Evolutionary conservation across 768 basidiomycete genomes (phyloP).

Genomic region (Pleurotus ostreatus): DNA sequence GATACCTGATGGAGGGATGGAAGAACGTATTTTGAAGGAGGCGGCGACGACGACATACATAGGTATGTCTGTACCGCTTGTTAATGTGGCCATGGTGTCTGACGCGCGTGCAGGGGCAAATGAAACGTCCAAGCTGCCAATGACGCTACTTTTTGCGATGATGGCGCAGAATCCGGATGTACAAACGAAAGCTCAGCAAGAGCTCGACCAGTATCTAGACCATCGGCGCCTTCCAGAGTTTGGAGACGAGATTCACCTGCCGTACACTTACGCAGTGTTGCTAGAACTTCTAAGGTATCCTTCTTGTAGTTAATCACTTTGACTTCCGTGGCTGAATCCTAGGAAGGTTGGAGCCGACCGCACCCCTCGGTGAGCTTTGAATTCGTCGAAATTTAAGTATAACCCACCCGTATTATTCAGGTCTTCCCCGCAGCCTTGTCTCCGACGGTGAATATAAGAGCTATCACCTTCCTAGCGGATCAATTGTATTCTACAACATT

Average conservation of each 20-base stretch:
- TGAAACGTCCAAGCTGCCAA: slow-evolving; percentile 1
- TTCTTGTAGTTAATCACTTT: slow-evolving; percentile 22
- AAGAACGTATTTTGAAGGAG: slow-evolving; percentile 24
- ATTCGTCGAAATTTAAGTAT: too few relatives aligned
- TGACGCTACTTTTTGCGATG: slow-evolving; percentile 29
- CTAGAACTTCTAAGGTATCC: slow-evolving; percentile 32
- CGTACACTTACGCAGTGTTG: slow-evolving; percentile 31
- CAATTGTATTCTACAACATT: slow-evolving; percentile 29
- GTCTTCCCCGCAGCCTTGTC: slow-evolving; percentile 25
- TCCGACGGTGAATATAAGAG: slow-evolving; percentile 44
- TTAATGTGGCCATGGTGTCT: too few relatives aligned
- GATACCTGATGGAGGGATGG: background rate
- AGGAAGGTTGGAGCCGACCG: background rate
- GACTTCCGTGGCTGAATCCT: background rate
- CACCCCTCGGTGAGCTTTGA: background rate
- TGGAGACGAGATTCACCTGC: slow-evolving; percentile 28
- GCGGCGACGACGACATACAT: slow-evolving; percentile 34
- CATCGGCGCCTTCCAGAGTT: slow-evolving; percentile 30
- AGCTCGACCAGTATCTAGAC: slow-evolving; percentile 31
- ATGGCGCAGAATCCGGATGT: slow-evolving; percentile 36
- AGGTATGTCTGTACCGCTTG: slow-evolving; percentile 15
- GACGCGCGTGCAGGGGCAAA: too few relatives aligned
- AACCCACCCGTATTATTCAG: slow-evolving; percentile 10
- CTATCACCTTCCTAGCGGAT: slow-evolving; percentile 39
- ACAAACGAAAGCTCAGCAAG: slow-evolving; percentile 30